Evolutionary conservation across 2,329 filamentous ascomycete genomes (phyloP).

Genomic region (Knufia fluminis): DNA sequence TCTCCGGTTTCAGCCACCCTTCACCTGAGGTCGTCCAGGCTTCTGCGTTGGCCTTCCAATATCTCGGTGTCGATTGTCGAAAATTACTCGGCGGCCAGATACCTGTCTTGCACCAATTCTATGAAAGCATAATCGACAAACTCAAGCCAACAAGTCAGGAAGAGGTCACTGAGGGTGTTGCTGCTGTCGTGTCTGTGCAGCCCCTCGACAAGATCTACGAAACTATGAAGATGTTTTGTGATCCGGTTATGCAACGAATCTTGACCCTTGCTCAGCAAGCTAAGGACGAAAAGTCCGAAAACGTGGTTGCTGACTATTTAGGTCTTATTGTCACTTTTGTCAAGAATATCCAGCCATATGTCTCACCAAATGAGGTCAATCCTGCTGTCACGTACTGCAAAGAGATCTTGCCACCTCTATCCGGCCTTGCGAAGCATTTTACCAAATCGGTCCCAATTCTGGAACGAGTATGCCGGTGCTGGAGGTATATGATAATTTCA

Average conservation of each 20-base stretch:
- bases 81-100: slow-evolving; percentile 76
- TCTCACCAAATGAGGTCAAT: slow-evolving; percentile 64
- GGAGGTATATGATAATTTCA: slow-evolving; percentile 93
- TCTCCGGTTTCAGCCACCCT: slow-evolving; percentile 77
- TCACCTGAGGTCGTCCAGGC: slow-evolving; percentile 87
- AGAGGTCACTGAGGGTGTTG: slow-evolving; percentile 92
- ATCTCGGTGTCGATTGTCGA: slow-evolving; percentile 92
- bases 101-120: slow-evolving; percentile 80
- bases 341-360: slow-evolving; percentile 65
- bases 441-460: slow-evolving; percentile 78
- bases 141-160: slow-evolving; percentile 82
- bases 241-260: slow-evolving; percentile 75
- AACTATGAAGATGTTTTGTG: slow-evolving; percentile 83
- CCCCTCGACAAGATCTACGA: slow-evolving; percentile 70
- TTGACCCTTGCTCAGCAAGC: slow-evolving; percentile 82
- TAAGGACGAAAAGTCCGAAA: slow-evolving; percentile 69
- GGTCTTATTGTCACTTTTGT: slow-evolving; percentile 88
- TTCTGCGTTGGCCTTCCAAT: slow-evolving; percentile 88
- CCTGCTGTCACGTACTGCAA: slow-evolving; percentile 94
- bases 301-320: slow-evolving; percentile 81
- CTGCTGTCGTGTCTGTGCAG: slow-evolving; percentile 80
- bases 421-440: slow-evolving; percentile 81
- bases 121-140: slow-evolving; percentile 78
- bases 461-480: slow-evolving; percentile 88
- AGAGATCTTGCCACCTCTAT: slow-evolving; percentile 80